Percentiles rank a stretch among this genome's conserved stretches.
These are phyloP conservation scores for Pythium graminicola DNA, from an alignment of 352 stramenopile species.

Conservation along the genomic window DNA sequence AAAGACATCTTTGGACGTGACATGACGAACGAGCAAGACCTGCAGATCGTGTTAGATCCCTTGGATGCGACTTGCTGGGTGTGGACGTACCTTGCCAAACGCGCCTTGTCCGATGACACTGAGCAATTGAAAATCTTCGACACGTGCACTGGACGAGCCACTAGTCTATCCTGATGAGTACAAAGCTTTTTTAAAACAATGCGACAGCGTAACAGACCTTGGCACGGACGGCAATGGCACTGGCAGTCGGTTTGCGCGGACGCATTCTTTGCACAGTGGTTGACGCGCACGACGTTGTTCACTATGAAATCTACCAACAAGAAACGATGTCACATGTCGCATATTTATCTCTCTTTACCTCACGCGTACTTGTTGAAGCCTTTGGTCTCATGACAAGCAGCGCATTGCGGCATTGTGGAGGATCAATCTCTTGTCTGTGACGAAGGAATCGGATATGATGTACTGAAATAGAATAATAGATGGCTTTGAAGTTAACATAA, in stretches of 20 bases:
- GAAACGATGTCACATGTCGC: not conserved
- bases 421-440: not conserved
- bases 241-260: slow-evolving; percentile 30
- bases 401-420: slow-evolving; percentile 63
- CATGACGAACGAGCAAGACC: slow-evolving; percentile 72
- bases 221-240: not conserved
- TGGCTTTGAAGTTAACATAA: too few relatives aligned
- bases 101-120: slow-evolving; percentile 91
- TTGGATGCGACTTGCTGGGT: not conserved
- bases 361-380: slow-evolving; percentile 69
- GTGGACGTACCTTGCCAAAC: slow-evolving; percentile 49
- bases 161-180: not conserved
- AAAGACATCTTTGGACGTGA: slow-evolving; percentile 46
- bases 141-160: slow-evolving; percentile 27
- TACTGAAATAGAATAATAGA: too few relatives aligned
- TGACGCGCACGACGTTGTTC: slow-evolving; percentile 25
- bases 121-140: slow-evolving; percentile 96
- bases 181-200: not conserved
- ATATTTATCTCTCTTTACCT: not conserved
- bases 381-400: slow-evolving; percentile 60
- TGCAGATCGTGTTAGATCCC: slow-evolving; percentile 14
- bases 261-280: slow-evolving; percentile 73
- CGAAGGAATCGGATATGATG: too few relatives aligned
- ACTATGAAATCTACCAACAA: slow-evolving; percentile 20
- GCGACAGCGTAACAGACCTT: not conserved